phyloP scores from a whole-genome alignment of 257 asterid genomes.

The Solanum chilense region DNA sequence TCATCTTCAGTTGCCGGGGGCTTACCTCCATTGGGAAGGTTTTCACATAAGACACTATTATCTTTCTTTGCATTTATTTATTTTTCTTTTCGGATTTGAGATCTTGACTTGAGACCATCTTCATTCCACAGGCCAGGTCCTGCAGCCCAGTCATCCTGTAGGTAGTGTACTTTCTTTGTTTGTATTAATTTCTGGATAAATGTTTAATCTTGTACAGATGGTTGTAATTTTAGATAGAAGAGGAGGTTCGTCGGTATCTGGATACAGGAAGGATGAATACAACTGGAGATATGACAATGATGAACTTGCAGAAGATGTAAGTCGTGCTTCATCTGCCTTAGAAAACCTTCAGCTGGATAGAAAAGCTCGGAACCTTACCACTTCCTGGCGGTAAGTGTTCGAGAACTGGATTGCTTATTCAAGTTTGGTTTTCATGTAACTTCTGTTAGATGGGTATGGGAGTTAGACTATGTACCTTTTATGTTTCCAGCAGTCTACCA shows the following conservation, averaged over 20 bases:
- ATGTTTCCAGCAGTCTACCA: not conserved
- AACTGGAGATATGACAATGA: constrained; percentile 77
- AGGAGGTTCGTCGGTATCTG: constrained; percentile 75
- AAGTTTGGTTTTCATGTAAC: not conserved
- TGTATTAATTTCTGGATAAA: not conserved
- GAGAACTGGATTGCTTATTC: not conserved
- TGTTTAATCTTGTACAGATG: not conserved
- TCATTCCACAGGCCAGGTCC: constrained; percentile 53
- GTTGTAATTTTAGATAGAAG: constrained; percentile 57
- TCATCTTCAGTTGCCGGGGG: constrained; percentile 90
- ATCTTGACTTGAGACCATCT: constrained; percentile 1
- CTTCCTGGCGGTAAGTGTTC: constrained; percentile 80
- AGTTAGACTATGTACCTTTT: not conserved
- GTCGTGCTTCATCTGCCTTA: constrained; percentile 74
- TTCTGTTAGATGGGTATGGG: not conserved
- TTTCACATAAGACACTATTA: not conserved
- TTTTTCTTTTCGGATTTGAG: not conserved
- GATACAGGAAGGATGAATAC: constrained; percentile 86
- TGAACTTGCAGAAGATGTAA: constrained; percentile 67
- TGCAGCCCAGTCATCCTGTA: constrained; percentile 72
- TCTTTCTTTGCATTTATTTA: not conserved
- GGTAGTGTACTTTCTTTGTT: constrained; percentile 14
- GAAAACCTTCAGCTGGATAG: constrained; percentile 94
- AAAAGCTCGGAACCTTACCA: constrained; percentile 74
- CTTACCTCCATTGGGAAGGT: constrained; percentile 96